Percentiles rank a stretch among this genome's conserved stretches.
phyloP scores from a whole-genome alignment of 1,139 yeast species.

The Hansenula sp. region DNA sequence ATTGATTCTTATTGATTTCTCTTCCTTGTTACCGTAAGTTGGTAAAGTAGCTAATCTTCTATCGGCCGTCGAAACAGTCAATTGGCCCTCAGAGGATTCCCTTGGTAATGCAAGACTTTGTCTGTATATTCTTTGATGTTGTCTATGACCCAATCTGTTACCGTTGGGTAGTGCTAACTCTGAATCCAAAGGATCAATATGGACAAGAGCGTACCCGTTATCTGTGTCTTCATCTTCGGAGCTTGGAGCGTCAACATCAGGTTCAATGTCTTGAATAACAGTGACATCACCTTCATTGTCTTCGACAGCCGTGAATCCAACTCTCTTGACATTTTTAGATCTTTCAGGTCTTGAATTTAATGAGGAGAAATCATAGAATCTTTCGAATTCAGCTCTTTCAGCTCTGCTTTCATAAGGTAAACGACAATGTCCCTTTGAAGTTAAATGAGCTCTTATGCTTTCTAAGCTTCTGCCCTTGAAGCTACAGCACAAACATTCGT shows the following conservation, averaged over 20 bases:
- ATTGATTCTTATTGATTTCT: conserved; percentile 39
- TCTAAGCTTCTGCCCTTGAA: conserved; percentile 82
- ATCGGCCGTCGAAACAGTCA: conserved; percentile 56
- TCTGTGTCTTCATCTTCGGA: conserved; percentile 30
- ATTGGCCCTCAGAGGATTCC: conserved; percentile 25
- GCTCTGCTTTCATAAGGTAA: conserved; percentile 85
- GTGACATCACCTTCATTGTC: conserved; percentile 29
- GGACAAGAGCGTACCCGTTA: conserved; percentile 30
- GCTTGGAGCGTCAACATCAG: conserved; percentile 40
- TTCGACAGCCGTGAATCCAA: conserved; percentile 22
- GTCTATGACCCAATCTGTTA: conserved; percentile 58
- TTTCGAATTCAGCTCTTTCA: conserved; percentile 75
- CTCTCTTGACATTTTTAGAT: conserved; percentile 21
- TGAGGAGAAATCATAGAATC: conserved; percentile 81
- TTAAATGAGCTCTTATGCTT: conserved; percentile 89
- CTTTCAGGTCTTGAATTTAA: conserved; percentile 39
- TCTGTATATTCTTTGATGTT: conserved; percentile 59
- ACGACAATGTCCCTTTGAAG: conserved; percentile 78
- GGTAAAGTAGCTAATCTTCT: conserved; percentile 40
- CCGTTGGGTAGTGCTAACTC: conserved; percentile 68
- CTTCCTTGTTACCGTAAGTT: conserved; percentile 39
- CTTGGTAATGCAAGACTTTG: conserved; percentile 37
- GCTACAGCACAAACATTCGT: conserved; percentile 77
- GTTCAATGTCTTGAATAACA: conserved; percentile 39
- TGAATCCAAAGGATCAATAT: conserved; percentile 46